A percentile compares a stretch with the other conserved stretches of the same genome.
Conservation (phyloP, 2,329 filamentous ascomycete genomes). For the Colletotrichum sp. region DNA sequence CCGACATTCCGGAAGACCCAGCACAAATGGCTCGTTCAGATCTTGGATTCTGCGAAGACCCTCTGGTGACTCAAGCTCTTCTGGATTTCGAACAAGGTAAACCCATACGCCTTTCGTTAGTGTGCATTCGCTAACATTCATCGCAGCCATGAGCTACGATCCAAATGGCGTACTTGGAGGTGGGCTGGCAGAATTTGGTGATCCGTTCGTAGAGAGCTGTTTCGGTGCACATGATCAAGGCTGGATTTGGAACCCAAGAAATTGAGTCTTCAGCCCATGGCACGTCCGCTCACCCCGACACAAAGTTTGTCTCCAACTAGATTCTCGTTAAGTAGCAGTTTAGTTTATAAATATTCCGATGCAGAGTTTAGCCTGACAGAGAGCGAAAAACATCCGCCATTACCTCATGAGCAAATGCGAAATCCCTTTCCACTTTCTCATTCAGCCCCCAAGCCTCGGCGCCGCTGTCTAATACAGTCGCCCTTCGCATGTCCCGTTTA, state of each 20-base stretch:
- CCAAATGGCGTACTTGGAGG: background rate
- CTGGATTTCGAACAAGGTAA: background rate
- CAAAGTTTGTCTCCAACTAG: background rate
- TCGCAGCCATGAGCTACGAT: background rate
- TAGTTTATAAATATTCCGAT: background rate
- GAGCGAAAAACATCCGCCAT: background rate
- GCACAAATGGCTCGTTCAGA: background rate
- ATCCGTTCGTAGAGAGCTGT: background rate
- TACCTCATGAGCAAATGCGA: background rate
- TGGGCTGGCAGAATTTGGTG: background rate
- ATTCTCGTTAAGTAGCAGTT: background rate
- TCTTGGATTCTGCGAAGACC: background rate
- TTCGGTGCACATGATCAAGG: background rate
- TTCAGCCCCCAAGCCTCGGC: slow-evolving; percentile 44
- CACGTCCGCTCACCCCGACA: background rate
- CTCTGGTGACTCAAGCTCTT: background rate
- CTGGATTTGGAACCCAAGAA: background rate
- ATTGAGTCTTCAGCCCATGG: background rate
- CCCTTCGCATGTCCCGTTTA: slow-evolving; percentile 58
- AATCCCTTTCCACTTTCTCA: slow-evolving; percentile 11
- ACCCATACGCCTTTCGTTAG: background rate
- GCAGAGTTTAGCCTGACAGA: background rate
- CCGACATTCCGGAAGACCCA: background rate
- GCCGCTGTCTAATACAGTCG: slow-evolving; percentile 57
- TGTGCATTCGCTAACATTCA: background rate